Base-by-base conservation (phyloP, 441 rosid genomes). In the Populus hybrid region DNA sequence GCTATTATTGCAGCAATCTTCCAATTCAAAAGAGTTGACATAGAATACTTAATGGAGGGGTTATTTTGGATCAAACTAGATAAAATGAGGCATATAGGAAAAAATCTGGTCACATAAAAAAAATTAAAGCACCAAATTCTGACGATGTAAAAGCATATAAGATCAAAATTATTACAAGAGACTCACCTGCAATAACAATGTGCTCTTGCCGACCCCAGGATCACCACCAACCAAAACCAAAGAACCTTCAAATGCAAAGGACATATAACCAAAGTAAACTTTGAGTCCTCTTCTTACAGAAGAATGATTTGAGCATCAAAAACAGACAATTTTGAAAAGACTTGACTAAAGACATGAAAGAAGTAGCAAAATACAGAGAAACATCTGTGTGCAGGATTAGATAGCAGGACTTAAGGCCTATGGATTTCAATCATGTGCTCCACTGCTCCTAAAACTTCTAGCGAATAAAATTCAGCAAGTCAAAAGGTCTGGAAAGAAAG, bases 121-220 rank as follows among this genome's bases (percentile, higher is more conserved):
- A 32, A 81, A 73, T 38, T 21, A 24, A 67, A n/a, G 28, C 6
- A 36, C 36, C 38, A 34, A 11, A 40, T 50, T 32, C 42, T 63
- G 36, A 68, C 8, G 14, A 67, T 50, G 36, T n/a, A 53, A 61
- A 70, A 63, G 71, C 14, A 53, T 2, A 46, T 46, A 59, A 72
- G 21, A 57, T 32, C 34, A 68, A 75, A 74, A 32, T 6, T 71
- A 34, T 18, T 26, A 20, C 10, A 61, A 63, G 50, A 68, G 32
- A 72, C 68, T 70, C 36, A 93, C 99, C 93, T 95, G 98, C 85
- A 95, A 85, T 71, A 93, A 80, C 75, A 93, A 82, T n/a, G 99
- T 96, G 80, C 99, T 91, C 86, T 96, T 96, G 82, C 99, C 99
- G 81, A 96, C 91, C 75, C 98, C 98, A 72, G 98, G 99, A 81